Percentiles rank a stretch among this genome's conserved stretches.
These are phyloP conservation scores for Calycina marina DNA, from an alignment of 2,329 filamentous ascomycete genomes.

Conservation along the genomic window DNA sequence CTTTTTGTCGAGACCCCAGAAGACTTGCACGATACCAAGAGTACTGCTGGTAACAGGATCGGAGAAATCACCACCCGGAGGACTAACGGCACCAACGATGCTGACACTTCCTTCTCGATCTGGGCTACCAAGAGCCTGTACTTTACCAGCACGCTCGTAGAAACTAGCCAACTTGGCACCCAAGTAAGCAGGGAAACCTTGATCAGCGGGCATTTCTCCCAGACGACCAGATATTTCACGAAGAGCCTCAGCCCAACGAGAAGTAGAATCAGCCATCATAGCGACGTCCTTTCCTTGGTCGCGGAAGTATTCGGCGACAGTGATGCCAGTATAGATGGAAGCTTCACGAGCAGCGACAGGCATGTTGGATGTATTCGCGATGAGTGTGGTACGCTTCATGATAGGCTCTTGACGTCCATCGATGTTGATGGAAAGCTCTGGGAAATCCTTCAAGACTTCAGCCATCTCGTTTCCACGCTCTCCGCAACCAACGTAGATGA, in stretches of 20 bases:
- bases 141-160: slow-evolving; percentile 94
- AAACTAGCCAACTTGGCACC: slow-evolving; percentile 95
- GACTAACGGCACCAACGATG: slow-evolving; percentile 94
- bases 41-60: slow-evolving; percentile 92
- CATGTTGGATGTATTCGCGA: slow-evolving; percentile 99
- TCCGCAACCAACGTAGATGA: slow-evolving; percentile 85
- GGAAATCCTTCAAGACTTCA: slow-evolving; percentile 99
- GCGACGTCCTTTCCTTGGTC: slow-evolving; percentile 95
- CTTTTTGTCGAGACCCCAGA: slow-evolving; percentile 99
- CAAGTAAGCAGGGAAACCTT: slow-evolving; percentile 97
- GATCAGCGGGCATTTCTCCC: slow-evolving; percentile 98
- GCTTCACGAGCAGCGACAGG: slow-evolving; percentile 95
- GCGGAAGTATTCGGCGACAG: slow-evolving; percentile 85
- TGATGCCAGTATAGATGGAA: slow-evolving; percentile 91
- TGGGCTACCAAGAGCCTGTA: slow-evolving; percentile 73
- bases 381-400: slow-evolving; percentile 98
- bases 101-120: slow-evolving; percentile 85
- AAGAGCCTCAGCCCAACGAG: slow-evolving; percentile 95
- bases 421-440: slow-evolving; percentile 88
- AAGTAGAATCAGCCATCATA: slow-evolving; percentile 99
- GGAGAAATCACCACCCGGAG: slow-evolving; percentile 96
- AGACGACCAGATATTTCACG: slow-evolving; percentile 97
- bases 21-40: slow-evolving; percentile 94
- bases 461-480: slow-evolving; percentile 99
- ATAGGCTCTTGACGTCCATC: slow-evolving; percentile 94